Evolutionary conservation across 495 filamentous ascomycete genomes (phyloP).

Genomic region (Neurospora cerealis): DNA sequence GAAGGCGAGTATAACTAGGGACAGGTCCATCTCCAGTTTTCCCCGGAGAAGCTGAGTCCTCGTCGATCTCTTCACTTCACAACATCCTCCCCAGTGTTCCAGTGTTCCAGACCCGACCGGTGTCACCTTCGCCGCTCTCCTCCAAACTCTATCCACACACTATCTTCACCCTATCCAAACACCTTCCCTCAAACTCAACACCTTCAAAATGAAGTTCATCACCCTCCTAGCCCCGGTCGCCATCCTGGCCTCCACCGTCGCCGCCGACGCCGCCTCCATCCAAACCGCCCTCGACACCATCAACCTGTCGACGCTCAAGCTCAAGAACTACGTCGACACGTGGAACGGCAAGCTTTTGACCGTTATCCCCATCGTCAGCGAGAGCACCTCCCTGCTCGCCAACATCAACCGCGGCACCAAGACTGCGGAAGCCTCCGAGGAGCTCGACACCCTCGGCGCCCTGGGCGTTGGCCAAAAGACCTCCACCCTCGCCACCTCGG

Average conservation of each 20-base stretch:
- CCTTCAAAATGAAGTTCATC: constrained; percentile 13
- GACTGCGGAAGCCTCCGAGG: constrained; percentile 14
- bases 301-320: constrained; percentile 15
- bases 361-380: constrained; percentile 17
- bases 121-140: background rate
- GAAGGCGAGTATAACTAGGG: background rate
- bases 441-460: constrained; percentile 7
- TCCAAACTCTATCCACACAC: background rate
- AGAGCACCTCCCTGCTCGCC: constrained; percentile 20
- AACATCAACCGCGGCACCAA: constrained; percentile 21
- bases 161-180: background rate
- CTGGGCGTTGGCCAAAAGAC: constrained; percentile 19
- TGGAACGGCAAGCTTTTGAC: constrained; percentile 19
- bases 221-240: constrained; percentile 14
- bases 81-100: background rate
- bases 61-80: background rate
- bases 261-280: constrained; percentile 20
- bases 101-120: background rate
- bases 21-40: background rate
- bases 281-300: constrained; percentile 18
- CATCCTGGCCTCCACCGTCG: constrained; percentile 8
- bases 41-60: background rate
- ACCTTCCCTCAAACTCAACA: background rate
- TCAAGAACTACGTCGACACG: constrained; percentile 15
- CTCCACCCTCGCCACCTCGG: constrained; percentile 9